These are phyloP conservation scores for Podospora pseudopauciseta DNA, from an alignment of 495 filamentous ascomycete species.

Conservation along the genomic window DNA sequence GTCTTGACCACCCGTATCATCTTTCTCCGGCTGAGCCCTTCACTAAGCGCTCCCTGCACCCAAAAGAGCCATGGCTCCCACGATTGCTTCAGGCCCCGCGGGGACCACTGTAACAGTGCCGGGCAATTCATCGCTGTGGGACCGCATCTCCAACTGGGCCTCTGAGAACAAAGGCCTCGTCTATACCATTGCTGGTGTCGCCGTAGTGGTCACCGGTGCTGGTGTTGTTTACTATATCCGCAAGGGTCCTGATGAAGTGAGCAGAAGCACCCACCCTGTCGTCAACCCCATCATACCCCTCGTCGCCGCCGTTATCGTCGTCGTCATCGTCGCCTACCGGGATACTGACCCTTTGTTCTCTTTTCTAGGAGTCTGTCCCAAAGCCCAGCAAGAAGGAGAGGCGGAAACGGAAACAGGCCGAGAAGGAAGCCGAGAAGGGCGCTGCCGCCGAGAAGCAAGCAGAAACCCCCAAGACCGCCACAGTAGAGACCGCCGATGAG, in stretches of 20 bases:
- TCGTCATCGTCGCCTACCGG: background rate
- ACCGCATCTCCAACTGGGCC: slow-evolving; percentile 85
- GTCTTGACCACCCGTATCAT: background rate
- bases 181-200: slow-evolving; percentile 92
- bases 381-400: slow-evolving; percentile 54
- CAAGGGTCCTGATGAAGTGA: slow-evolving; percentile 37
- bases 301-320: background rate
- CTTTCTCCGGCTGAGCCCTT: background rate
- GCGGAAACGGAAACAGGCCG: slow-evolving; percentile 68
- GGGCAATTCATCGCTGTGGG: slow-evolving; percentile 69
- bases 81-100: slow-evolving; percentile 39
- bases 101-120: slow-evolving; percentile 37
- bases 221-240: slow-evolving; percentile 87
- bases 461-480: slow-evolving; percentile 43
- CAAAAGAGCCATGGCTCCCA: slow-evolving; percentile 37
- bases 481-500: slow-evolving; percentile 68
- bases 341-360: slow-evolving; percentile 3
- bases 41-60: background rate
- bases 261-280: background rate
- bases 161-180: slow-evolving; percentile 93
- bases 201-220: slow-evolving; percentile 82
- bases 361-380: slow-evolving; percentile 21
- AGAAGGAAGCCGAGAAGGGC: slow-evolving; percentile 23
- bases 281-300: background rate
- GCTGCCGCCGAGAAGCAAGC: slow-evolving; percentile 47